phyloP scores from a whole-genome alignment of 225 moss, liverwort and hornwort species.

The Straminergon stramineum region DNA sequence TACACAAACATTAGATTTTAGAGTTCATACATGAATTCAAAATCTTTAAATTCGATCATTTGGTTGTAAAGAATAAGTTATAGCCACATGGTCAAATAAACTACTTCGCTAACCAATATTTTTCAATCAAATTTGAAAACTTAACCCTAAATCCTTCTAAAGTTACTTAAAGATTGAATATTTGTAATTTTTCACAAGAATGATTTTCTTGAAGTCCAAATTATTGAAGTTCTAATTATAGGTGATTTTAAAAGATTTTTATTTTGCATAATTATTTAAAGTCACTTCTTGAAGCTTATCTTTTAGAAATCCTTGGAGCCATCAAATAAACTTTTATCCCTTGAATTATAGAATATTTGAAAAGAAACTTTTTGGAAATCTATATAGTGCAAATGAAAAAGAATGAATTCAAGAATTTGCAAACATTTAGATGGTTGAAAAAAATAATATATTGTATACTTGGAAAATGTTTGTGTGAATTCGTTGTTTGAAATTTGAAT shows the following conservation, averaged over 20 bases:
- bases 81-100: fast-evolving
- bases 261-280: not conserved
- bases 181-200: not conserved
- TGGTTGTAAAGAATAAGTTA: not conserved
- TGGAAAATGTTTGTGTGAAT: fast-evolving
- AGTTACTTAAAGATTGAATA: not conserved
- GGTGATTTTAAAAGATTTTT: not conserved
- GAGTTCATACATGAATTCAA: not conserved
- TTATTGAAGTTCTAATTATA: not conserved
- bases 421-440: not conserved
- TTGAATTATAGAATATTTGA: not conserved
- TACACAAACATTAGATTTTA: fast-evolving
- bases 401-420: not conserved
- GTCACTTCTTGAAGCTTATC: too few relatives aligned
- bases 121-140: not conserved
- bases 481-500: not conserved
- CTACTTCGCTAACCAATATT: not conserved
- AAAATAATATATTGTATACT: not conserved
- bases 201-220: not conserved
- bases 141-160: not conserved
- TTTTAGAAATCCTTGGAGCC: too few relatives aligned
- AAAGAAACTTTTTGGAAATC: not conserved
- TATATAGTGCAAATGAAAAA: not conserved
- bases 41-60: not conserved
- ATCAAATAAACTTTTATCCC: not conserved